Base-by-base conservation (phyloP, 2,329 filamentous ascomycete species). In the Aspergillus puulaauensis region DNA sequence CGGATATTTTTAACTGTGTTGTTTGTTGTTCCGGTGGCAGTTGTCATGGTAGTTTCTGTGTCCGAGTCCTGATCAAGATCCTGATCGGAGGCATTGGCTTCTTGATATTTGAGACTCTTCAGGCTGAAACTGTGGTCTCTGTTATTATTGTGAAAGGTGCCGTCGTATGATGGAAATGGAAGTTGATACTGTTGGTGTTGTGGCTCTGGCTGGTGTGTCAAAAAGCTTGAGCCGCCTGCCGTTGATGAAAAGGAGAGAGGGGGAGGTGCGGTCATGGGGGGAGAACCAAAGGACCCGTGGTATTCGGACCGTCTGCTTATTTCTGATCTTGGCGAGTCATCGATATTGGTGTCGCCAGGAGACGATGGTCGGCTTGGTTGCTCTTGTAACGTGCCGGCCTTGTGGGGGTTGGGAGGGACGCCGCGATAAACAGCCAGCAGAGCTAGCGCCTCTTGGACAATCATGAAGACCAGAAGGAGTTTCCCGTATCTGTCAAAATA, bases 401-500 rank as follows among this genome's bases (percentile, higher is more conserved):
- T 24, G n/a, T 41, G 15, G 8, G 50, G 33, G 17, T 41, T n/a
- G 7, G 50, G 31, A 7, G 54, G 23, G 7, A 50, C 33, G 19
- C 55, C 59, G 9, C 57, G 64, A 47, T 68, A 70, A 31, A 69
- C 56, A 15, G 68, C 59, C 9, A 70, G 47, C 46, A 76, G 55
- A 6, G 65, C 64, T 50, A 76, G 55, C n/a, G 67, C 64, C 54
- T 78, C 75, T 48, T 77, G 75, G 4, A 68, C 67, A 15, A 66
- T 64, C 70, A 77, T 76, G 40, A 77, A 75, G 17, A 70, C 59
- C 47, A 76, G 62, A 31, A 77, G 67, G 15, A 70, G 60, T 56
- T 74, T 74, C 19, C 74, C 74, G 52, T 74, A 75, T 48, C 69
- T 66, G 54, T 77, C 73, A 51, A 76, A 74, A 47, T 73, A 72